Evolutionary conservation across 83 land plant genomes (phyloP), one percentile per base, ranked within the genome.

Genomic region (Picea abies): DNA sequence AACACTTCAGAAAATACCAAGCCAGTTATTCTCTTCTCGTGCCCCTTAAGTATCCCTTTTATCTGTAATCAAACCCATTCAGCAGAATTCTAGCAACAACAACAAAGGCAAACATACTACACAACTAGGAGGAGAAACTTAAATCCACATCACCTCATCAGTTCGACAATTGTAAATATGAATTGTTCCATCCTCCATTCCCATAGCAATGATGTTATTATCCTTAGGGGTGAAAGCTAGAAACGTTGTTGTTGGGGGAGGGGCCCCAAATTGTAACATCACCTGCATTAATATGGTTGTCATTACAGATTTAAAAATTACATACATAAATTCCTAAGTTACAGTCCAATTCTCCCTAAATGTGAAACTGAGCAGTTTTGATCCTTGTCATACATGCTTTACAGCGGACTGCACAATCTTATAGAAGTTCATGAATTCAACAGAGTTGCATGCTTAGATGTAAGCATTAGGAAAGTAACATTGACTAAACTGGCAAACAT

Each of bases 161-260:
- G 87, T 87, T 4, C 90, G 89, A 78, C 89, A 92, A 82, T 94
- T 90, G 29, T 89, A 94, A 35, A 94, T 92, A 72, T 89, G 95
- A 39, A 94, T 94, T 2, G 91, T 68, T 17, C 93, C 90, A 79
- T 94, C 96, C 23, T 94, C 95, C 95, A 89, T 94, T 71, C 96
- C 96, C 66, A 92, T 91, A 44, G 92, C 96, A 72, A 94, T 89
- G 37, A 94, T 83, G 85, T 94, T 94, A 76, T 91, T 90, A 79
- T 94, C 96, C 52, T 89, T 91, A 19, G 95, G 96, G 80, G 91
- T 90, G 80, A 94, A 94, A 37, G 96, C 95, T 44, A 94, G 83
- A 87, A 86, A 91, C 19, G 96, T 95, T 70, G 97, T 96, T 78
- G 89, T 91, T 56, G 96, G 96, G 62, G 96, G 92, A 61, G 96